Evolutionary conservation across 164 flowering plant genomes (phyloP), one percentile per base, ranked within the genome.

Genomic region (Macadamia integrifolia): DNA sequence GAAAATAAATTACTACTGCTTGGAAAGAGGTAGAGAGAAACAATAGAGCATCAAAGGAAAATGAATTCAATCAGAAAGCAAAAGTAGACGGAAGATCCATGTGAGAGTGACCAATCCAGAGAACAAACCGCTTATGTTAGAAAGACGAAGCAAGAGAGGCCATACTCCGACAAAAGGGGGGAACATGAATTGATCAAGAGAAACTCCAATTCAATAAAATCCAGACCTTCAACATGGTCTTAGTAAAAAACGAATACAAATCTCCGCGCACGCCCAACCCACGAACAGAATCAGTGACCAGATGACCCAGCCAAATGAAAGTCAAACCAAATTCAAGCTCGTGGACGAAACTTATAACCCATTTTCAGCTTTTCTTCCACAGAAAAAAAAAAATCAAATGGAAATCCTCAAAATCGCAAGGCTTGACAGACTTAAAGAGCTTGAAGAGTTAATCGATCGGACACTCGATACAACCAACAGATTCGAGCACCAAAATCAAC

Each of bases 351-450:
- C 67, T 62, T 44, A 63, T 57, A 57, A 10, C 29, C 43, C 42
- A 64, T 13, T 70, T 58, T 59, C 40, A 44, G 63, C 67, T 64
- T 23, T 11, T 57, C 58, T 18, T 13, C 23, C 18, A 46, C n/a
- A n/a, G n/a, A 52, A 18, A 13, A 8, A 61, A 50, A 6, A 35
- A 35, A 50, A 31, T 42, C n/a, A n/a, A 31, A 64, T 9, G 63
- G 46, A 70, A 70, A 70, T 63, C 72, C 72, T 64, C 1, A 70
- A 69, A 13, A 8, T 10, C 35, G 53, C 29, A 28, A 57, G 28
- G 6, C 53, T 53, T 62, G 14, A 62, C 72, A 53, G 13, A 62
- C 35, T 14, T 18, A 31, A 43, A 49, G 62, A 69, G 6, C 6
- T 12, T 3, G 35, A 32, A 13, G 50, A 8, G 12, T 15, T 6